A percentile compares a stretch with the other conserved stretches of the same genome.
These are phyloP conservation scores for Croton setiger DNA, from an alignment of 441 rosid genomes.

Conservation along the genomic window DNA sequence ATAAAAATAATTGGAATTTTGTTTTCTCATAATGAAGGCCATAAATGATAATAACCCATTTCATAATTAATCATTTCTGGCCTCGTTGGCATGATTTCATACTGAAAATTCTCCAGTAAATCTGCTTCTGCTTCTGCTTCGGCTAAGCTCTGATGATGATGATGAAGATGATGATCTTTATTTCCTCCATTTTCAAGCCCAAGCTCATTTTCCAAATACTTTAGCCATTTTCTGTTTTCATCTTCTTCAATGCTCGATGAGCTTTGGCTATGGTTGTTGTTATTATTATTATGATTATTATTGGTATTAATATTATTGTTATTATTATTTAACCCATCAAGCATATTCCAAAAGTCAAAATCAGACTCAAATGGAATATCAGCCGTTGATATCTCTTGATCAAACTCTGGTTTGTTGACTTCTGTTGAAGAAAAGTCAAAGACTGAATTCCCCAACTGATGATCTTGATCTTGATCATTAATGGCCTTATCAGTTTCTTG, in stretches of 20 bases:
- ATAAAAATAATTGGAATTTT: neutral
- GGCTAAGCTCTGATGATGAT: conserved; percentile 14
- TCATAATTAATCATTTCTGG: conserved; percentile 21
- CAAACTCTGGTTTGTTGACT: conserved; percentile 55
- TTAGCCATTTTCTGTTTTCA: conserved; percentile 58
- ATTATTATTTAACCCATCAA: conserved; percentile 39
- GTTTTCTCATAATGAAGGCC: conserved; percentile 19
- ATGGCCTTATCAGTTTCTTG: conserved; percentile 26
- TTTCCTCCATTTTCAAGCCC: conserved; percentile 40
- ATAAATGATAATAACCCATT: conserved; percentile 21
- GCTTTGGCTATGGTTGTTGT: conserved; percentile 20
- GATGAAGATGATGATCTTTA: conserved; percentile 2
- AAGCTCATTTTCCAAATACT: conserved; percentile 63
- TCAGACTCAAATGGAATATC: conserved; percentile 62
- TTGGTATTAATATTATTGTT: too few species aligned
- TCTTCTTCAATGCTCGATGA: conserved; percentile 17
- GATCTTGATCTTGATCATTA: conserved; percentile 27
- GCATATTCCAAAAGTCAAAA: conserved; percentile 67
- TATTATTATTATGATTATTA: conserved; percentile 12
- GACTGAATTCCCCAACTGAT: conserved; percentile 20
- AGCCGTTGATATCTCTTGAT: conserved; percentile 8
- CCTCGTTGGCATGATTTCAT: conserved; percentile 13
- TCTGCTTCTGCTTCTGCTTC: conserved; percentile 12
- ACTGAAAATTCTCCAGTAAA: conserved; percentile 15
- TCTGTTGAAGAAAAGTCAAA: conserved; percentile 25